Conservation (phyloP, 2,329 filamentous ascomycete genomes). For the Coccinonectria pachysandricola region DNA sequence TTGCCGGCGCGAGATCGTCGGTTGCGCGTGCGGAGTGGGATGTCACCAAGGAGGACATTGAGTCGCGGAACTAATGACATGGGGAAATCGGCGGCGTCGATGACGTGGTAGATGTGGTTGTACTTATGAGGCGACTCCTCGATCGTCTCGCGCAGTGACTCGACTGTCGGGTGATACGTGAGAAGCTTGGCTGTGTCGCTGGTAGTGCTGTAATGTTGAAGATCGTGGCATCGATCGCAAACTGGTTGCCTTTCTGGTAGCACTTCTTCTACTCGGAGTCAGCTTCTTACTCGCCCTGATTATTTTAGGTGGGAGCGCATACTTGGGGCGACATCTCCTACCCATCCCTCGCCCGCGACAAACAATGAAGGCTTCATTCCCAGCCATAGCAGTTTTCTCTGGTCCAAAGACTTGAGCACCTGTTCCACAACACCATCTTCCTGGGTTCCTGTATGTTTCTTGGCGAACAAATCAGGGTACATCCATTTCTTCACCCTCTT, state of each 20-base stretch:
- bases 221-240: slow-evolving; percentile 79
- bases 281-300: slow-evolving; percentile 1
- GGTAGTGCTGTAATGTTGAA: slow-evolving; percentile 66
- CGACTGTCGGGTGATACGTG: slow-evolving; percentile 71
- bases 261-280: slow-evolving; percentile 7
- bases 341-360: slow-evolving; percentile 19
- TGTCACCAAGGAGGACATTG: slow-evolving; percentile 56
- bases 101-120: slow-evolving; percentile 90
- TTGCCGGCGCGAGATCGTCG: slow-evolving; percentile 59
- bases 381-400: slow-evolving; percentile 31
- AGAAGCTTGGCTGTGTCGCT: slow-evolving; percentile 33
- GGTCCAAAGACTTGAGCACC: slow-evolving; percentile 32
- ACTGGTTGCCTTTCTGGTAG: slow-evolving; percentile 40
- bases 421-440: slow-evolving; percentile 40
- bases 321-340: slow-evolving; percentile 12
- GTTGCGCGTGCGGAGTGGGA: slow-evolving; percentile 69
- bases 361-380: slow-evolving; percentile 35
- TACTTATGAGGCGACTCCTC: slow-evolving; percentile 78
- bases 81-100: slow-evolving; percentile 94
- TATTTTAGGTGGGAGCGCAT: background rate
- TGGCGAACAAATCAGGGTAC: slow-evolving; percentile 11
- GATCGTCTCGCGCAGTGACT: slow-evolving; percentile 74
- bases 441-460: slow-evolving; percentile 8
- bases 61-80: slow-evolving; percentile 81
- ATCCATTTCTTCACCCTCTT: slow-evolving; percentile 41